Evolutionary conservation across 179 eudicot species (phyloP).

Genomic region (Beta lomatogona): DNA sequence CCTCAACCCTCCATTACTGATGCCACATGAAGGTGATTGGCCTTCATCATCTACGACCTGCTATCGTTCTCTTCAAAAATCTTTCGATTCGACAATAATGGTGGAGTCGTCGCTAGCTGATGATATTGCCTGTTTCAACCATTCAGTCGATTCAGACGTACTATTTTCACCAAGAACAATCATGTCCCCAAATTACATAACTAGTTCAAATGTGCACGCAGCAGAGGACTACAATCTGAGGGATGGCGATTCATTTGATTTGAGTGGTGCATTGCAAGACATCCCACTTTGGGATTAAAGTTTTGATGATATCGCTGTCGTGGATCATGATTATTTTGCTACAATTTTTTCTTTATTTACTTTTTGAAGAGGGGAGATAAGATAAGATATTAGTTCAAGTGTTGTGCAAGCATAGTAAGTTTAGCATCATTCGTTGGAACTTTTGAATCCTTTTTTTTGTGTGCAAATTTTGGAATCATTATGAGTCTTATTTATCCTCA

Average conservation of each 20-base stretch:
- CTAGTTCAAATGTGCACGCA: not conserved
- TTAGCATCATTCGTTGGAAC: no score
- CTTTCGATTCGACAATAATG: not conserved
- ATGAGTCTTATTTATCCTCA: no score
- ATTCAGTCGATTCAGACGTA: not conserved
- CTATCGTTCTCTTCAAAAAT: not conserved
- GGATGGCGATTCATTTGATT: not conserved
- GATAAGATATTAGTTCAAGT: no score
- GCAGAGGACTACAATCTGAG: not conserved
- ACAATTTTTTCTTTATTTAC: no score
- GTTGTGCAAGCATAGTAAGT: no score
- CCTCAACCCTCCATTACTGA: not conserved
- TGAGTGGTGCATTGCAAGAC: not conserved
- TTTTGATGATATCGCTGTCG: no score
- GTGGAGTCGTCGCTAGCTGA: not conserved
- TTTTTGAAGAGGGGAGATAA: no score
- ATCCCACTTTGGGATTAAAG: constrained; percentile 2
- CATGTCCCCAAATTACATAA: not conserved
- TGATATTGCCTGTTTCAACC: not conserved
- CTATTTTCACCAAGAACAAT: not conserved
- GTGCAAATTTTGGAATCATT: no score
- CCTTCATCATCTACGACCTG: not conserved
- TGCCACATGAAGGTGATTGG: no score
- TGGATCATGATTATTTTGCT: not conserved
- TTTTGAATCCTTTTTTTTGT: no score